Evolutionary conservation across 1,284 basidiomycete genomes (phyloP), one percentile per base, ranked within the genome.

Genomic region (Flammula alnicola): DNA sequence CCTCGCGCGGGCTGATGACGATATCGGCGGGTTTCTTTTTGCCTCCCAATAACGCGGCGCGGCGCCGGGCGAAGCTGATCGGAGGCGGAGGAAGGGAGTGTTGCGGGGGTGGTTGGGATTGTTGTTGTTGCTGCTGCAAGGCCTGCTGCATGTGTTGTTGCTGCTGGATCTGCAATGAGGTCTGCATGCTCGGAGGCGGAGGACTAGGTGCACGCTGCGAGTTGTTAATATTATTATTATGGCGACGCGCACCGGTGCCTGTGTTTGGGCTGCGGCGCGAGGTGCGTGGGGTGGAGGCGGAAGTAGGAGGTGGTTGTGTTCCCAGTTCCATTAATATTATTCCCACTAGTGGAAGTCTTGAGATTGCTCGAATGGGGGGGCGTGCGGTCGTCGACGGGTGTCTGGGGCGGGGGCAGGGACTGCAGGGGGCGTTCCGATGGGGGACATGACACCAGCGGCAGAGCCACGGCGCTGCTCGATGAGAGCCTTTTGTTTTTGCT

Each of bases 11-110:
- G 57, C 80, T 85, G 70, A 90, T 88, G 55, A 88, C 62, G 51
- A 89, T 84, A 62, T 90, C 88, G 2, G 88, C 87, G 0, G 87
- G 87, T 64, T 88, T 90, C 67, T 74, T 84, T 68, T 81, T 85
- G 22, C 70, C 73, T 12, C 81, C 83, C 0, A 82, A 55, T 52
- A 81, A 79, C 26, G 77, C 80, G 5, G 86, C 84, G 36, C 86
- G 80, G 43, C 87, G 84, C 29, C 79, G 77, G 14, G 85, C 83
- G 66, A 90, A 89, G 66, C 85, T 88, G 63, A 85, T 88, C 16
- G 86, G 79, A 6, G 83, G 84, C 3, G 85, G 78, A 1, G 85
- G 81, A 5, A 88, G 69, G 40, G 65, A 66, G 60, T 75, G 44
- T 54, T 65, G 4, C 31, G 51, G 44, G 35, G 54, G 56, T 39